Evolutionary conservation across 2,329 filamentous ascomycete genomes (phyloP).

Genomic region (Colletotrichum sansevieriae): DNA sequence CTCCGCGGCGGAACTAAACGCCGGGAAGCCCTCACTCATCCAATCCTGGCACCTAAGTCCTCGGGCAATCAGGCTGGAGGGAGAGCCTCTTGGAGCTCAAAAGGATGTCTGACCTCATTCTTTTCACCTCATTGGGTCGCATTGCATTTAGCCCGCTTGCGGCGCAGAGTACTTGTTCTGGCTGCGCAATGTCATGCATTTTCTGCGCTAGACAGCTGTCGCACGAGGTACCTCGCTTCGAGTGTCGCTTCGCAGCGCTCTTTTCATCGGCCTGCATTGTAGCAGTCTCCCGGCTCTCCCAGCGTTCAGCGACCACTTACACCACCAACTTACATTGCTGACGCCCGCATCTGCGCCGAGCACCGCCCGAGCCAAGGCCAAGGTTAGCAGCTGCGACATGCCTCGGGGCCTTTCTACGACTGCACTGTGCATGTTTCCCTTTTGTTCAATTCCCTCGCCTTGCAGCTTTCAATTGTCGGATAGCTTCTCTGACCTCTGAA

Average conservation of each 20-base stretch:
- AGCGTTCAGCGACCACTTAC: background rate
- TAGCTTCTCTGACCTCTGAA: constrained; percentile 25
- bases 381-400: constrained; percentile 22
- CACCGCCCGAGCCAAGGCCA: constrained; percentile 34
- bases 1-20: constrained; percentile 29
- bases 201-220: background rate
- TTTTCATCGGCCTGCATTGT: constrained; percentile 6
- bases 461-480: background rate
- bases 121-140: constrained; percentile 31
- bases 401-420: constrained; percentile 11
- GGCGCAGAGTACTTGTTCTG: constrained; percentile 31
- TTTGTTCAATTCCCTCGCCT: constrained; percentile 10
- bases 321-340: constrained; percentile 24
- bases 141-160: constrained; percentile 30
- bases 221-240: background rate
- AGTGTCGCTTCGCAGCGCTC: background rate
- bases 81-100: too few relatives aligned
- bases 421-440: constrained; percentile 23
- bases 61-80: too few relatives aligned
- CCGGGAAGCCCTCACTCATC: background rate
- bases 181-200: background rate
- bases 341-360: constrained; percentile 37
- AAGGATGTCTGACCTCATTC: constrained; percentile 36
- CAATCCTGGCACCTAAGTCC: background rate
- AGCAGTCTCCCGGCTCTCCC: background rate